These are phyloP conservation scores for Tetrapisispora fleetii DNA, from an alignment of 805 yeast species.

Conservation along the genomic window DNA sequence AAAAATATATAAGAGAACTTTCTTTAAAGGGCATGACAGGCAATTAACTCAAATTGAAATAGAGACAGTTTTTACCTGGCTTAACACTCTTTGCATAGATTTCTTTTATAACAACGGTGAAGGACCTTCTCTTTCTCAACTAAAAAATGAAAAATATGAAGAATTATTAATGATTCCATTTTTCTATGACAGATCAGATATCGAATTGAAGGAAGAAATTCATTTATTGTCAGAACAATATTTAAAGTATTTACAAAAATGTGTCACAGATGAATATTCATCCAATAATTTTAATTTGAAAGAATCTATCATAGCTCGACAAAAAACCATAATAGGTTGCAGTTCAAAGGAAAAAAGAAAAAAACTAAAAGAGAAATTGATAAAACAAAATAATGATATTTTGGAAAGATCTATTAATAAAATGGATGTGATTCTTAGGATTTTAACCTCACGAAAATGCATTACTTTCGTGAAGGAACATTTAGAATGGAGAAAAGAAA, in stretches of 20 bases:
- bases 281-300: not conserved
- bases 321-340: slow-evolving; percentile 61
- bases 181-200: slow-evolving; percentile 45
- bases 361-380: slow-evolving; percentile 29
- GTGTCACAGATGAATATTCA: too few relatives aligned
- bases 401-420: slow-evolving; percentile 31
- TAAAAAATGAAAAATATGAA: slow-evolving; percentile 57
- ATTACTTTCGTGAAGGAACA: slow-evolving; percentile 47
- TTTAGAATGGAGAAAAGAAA: slow-evolving; percentile 50
- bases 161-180: slow-evolving; percentile 53
- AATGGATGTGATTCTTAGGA: slow-evolving; percentile 65
- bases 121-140: slow-evolving; percentile 60
- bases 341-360: slow-evolving; percentile 48
- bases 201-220: slow-evolving; percentile 45
- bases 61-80: slow-evolving; percentile 63
- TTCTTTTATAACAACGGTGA: slow-evolving; percentile 75
- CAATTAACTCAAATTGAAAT: slow-evolving; percentile 51
- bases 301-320: slow-evolving; percentile 46
- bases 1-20: not conserved
- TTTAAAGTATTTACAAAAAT: not conserved
- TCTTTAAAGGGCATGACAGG: slow-evolving; percentile 40
- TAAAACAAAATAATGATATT: slow-evolving; percentile 37
- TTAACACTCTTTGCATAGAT: slow-evolving; percentile 51
- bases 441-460: slow-evolving; percentile 58
- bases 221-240: slow-evolving; percentile 32